Evolutionary conservation across 1,139 yeast species (phyloP).

Genomic region (Saccharomyces pastorianus): DNA sequence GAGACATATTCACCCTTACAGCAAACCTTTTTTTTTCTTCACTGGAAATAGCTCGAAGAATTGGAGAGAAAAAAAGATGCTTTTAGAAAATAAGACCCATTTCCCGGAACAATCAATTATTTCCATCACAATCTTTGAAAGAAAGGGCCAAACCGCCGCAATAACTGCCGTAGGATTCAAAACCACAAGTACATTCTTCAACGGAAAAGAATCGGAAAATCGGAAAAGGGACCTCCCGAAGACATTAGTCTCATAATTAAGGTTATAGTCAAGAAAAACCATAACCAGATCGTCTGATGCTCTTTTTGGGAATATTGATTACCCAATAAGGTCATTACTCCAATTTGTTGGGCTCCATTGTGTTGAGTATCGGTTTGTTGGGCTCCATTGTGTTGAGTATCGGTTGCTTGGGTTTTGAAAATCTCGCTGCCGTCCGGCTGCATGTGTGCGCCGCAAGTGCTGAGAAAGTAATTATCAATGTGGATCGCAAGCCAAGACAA

Average conservation of each 20-base stretch:
- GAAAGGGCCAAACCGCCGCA: background rate
- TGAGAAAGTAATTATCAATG: background rate
- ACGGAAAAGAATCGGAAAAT: background rate
- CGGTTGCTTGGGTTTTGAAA: background rate
- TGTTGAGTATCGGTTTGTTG: background rate
- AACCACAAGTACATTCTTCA: background rate
- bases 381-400: background rate
- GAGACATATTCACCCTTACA: background rate
- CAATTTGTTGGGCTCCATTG: background rate
- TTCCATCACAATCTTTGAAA: background rate
- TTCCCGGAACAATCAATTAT: background rate
- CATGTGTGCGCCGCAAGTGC: background rate
- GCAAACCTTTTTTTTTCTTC: background rate
- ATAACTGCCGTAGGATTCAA: background rate
- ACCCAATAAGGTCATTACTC: background rate
- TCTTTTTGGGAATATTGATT: background rate
- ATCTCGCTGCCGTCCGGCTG: background rate
- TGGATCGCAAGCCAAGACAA: background rate
- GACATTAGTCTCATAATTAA: background rate
- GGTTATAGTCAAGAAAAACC: background rate
- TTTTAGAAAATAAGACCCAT: background rate
- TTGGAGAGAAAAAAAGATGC: background rate
- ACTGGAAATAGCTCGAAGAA: background rate
- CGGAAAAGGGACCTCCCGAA: background rate
- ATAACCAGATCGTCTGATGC: background rate